Evolutionary conservation across 768 basidiomycete species (phyloP).

Genomic region (Thelephora ganbajun): DNA sequence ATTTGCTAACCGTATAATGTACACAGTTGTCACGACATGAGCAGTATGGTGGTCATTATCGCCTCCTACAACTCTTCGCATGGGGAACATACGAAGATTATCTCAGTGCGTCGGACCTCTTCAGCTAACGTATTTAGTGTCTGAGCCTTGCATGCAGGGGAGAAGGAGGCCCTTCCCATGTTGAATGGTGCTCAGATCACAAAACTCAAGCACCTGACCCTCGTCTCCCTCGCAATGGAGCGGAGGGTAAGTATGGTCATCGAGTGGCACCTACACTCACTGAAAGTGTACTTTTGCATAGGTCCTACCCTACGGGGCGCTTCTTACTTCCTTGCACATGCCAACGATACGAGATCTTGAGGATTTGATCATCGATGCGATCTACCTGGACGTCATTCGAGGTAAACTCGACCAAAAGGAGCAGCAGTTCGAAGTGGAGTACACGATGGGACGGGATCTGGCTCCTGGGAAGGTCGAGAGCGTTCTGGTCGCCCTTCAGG

Average conservation of each 20-base stretch:
- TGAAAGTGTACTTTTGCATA: constrained; percentile 12
- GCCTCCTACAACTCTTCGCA: constrained; percentile 75
- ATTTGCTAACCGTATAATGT: background rate
- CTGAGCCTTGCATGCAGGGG: constrained; percentile 28
- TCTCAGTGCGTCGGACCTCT: constrained; percentile 26
- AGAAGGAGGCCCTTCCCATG: constrained; percentile 50
- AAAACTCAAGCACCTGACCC: constrained; percentile 88
- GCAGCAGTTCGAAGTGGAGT: constrained; percentile 81
- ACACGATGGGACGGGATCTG: constrained; percentile 87
- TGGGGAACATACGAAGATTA: constrained; percentile 84
- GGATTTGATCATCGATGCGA: constrained; percentile 93
- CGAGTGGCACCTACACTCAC: background rate
- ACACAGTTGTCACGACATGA: constrained; percentile 53
- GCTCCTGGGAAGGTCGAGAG: constrained; percentile 54
- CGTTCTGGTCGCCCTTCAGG: constrained; percentile 44
- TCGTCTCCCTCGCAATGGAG: constrained; percentile 70
- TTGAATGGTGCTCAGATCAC: constrained; percentile 60
- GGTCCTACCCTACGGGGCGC: constrained; percentile 72
- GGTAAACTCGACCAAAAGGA: constrained; percentile 92
- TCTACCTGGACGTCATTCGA: constrained; percentile 80
- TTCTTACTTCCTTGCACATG: constrained; percentile 61
- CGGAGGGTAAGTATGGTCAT: constrained; percentile 43
- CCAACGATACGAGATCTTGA: constrained; percentile 79
- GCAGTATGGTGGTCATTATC: constrained; percentile 44
- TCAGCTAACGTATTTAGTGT: background rate